phyloP scores from a whole-genome alignment of 208 protist genomes.

The Leishmania tropica region DNA sequence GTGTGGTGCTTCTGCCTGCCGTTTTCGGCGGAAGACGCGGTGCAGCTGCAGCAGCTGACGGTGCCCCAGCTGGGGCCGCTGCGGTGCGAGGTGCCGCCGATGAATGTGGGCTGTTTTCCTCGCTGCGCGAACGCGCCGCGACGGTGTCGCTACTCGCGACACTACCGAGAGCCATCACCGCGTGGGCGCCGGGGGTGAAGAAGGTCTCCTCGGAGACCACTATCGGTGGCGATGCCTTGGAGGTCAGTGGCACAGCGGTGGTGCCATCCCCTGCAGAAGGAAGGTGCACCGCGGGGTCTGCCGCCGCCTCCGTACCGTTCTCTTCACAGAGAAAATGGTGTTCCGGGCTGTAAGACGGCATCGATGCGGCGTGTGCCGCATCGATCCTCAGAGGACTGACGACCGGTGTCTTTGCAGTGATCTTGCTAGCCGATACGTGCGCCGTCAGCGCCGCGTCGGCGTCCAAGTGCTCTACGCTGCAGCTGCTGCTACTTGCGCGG shows the following conservation, averaged over 20 bases:
- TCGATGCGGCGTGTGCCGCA: background rate
- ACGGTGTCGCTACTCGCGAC: conserved; percentile 1
- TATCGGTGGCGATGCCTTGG: background rate
- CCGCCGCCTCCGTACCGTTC: background rate
- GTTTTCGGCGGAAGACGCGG: background rate
- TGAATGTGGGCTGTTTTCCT: background rate
- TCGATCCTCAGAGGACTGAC: conserved; percentile 19
- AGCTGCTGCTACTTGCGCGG: background rate
- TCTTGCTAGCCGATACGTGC: conserved; percentile 19
- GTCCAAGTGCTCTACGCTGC: background rate
- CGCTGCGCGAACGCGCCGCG: background rate
- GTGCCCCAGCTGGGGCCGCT: background rate
- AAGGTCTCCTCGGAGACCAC: conserved; percentile 1
- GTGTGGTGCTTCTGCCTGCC: background rate
- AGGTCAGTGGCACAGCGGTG: background rate
- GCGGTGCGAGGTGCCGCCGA: background rate
- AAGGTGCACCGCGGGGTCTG: background rate
- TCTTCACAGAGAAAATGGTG: background rate
- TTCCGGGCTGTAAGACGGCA: background rate
- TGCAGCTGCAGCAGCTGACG: background rate
- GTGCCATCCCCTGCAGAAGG: background rate
- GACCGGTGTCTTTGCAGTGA: conserved; percentile 12
- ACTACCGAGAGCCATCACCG: background rate
- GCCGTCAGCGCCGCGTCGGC: conserved; percentile 10
- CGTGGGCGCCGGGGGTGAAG: background rate